Percentiles rank a stretch among this genome's conserved stretches.
Evolutionary conservation across 148 eudicot genomes (phyloP).

Genomic region (Spergularia bocconei): DNA sequence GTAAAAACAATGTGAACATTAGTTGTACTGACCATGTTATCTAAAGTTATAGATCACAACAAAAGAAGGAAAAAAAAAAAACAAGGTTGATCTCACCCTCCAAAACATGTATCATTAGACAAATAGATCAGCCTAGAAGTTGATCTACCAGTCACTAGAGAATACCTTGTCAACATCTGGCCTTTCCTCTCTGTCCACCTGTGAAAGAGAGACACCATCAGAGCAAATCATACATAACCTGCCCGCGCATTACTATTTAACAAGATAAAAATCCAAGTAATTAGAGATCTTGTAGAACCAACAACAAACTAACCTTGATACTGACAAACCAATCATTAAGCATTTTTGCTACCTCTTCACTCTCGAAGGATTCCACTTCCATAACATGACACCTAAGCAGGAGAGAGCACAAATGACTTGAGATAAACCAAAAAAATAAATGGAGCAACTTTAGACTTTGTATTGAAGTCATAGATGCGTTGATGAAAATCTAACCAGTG

Average conservation of each 20-base stretch:
- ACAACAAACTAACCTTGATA: slow-evolving; percentile 58
- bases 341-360: slow-evolving; percentile 80
- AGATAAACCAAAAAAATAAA: neutral
- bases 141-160: neutral
- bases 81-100: neutral
- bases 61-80: neutral
- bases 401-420: slow-evolving; percentile 2
- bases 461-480: neutral
- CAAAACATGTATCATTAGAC: neutral
- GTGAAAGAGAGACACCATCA: slow-evolving; percentile 25
- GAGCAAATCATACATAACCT: neutral
- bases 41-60: neutral
- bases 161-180: slow-evolving; percentile 98
- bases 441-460: neutral
- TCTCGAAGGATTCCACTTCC: slow-evolving; percentile 98
- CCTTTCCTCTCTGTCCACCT: slow-evolving; percentile 97
- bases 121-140: neutral
- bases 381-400: slow-evolving; percentile 95
- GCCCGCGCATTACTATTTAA: neutral
- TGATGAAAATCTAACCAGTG: slow-evolving; percentile 65
- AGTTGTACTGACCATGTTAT: neutral
- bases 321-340: slow-evolving; percentile 94
- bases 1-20: neutral
- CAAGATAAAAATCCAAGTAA: neutral
- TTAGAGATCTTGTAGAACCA: neutral